Base-by-base conservation (phyloP, 768 basidiomycete species). In the Termitomyces sp. region DNA sequence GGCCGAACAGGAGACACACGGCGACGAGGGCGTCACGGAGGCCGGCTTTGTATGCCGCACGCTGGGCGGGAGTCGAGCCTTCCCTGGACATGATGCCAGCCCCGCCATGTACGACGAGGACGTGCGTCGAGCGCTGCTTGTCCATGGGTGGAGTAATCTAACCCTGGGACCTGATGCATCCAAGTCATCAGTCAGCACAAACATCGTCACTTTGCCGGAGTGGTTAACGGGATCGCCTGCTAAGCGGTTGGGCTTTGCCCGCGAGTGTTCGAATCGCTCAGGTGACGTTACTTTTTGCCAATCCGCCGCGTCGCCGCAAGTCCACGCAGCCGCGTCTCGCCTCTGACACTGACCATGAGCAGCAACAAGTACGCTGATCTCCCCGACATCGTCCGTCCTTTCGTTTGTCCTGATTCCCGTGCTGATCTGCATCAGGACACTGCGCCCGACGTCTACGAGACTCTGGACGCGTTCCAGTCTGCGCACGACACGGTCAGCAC, bases 361-460 rank as follows among this genome's bases (percentile, higher is more conserved):
- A 73, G 71, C 34, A 84, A 82, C 72, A 96, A 96, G 69, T 96
- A 94, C 68, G 87, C 92, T 12, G 84, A 87, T 67, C 75, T 96
- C 3, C 94, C 94, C n/a, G 93, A 96, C 68, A 95, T 96, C 56
- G 94, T 94, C 64, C 56, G 88, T 79, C 31, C 26, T 47, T 58
- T 37, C 37, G 55, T 58, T 65, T 54, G 29, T 37, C n/a, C 54
- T 5, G 3, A 24, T 49, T 5, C 54, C 12, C 22, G 3, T 29
- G 4, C 46, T 56, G 51, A 26, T 10, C 51, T 48, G 33, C 24
- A 50, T 56, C 10, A 96, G 93, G 93, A 94, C 72, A 91, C 90
- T 13, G 92, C 91, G 1, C 92, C 83, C 41, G 94, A 96, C 70
- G 83, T 96, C 45, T 96, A 96, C 67, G 94, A 96, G 69, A 96